A percentile compares a stretch with the other conserved stretches of the same genome.
These are phyloP conservation scores for Colletotrichum gigasporum DNA, from an alignment of 2,329 filamentous ascomycete species.

Conservation along the genomic window DNA sequence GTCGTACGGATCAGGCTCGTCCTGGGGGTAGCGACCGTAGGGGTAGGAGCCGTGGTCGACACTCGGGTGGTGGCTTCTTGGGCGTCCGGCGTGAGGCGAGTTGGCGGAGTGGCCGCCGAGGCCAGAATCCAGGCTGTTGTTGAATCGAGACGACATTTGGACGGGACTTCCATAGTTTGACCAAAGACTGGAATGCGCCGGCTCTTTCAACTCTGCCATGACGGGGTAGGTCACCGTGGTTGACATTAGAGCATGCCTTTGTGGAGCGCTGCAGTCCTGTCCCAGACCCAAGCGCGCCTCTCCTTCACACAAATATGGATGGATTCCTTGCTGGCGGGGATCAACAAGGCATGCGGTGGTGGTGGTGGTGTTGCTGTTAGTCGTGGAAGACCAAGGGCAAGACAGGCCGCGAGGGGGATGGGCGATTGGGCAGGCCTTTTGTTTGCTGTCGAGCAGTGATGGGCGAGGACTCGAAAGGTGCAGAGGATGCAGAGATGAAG, in stretches of 20 bases:
- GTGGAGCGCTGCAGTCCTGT: conserved; percentile 33
- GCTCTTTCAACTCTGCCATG: conserved; percentile 72
- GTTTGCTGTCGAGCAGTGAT: conserved; percentile 8
- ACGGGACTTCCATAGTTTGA: conserved; percentile 65
- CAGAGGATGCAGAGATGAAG: conserved; percentile 35
- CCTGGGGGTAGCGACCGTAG: conserved; percentile 64
- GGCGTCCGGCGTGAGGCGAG: conserved; percentile 59
- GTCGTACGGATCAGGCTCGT: conserved; percentile 64
- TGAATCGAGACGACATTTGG: conserved; percentile 61
- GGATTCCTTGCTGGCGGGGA: conserved; percentile 9
- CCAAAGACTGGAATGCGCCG: conserved; percentile 66
- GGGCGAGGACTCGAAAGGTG: conserved; percentile 23
- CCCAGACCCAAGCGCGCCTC: conserved; percentile 26
- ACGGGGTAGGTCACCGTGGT: conserved; percentile 68
- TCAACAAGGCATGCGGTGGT: conserved; percentile 21
- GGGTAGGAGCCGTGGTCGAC: conserved; percentile 61
- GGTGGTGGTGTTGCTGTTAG: background rate
- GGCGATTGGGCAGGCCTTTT: background rate
- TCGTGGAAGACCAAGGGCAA: background rate
- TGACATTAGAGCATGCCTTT: conserved; percentile 67
- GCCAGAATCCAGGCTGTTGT: conserved; percentile 59
- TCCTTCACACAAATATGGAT: conserved; percentile 29
- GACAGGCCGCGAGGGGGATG: background rate
- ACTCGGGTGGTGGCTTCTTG: conserved; percentile 58
- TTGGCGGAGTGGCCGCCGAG: conserved; percentile 55